phyloP scores from a whole-genome alignment of 805 yeast species.

The Peterozyma toletana region DNA sequence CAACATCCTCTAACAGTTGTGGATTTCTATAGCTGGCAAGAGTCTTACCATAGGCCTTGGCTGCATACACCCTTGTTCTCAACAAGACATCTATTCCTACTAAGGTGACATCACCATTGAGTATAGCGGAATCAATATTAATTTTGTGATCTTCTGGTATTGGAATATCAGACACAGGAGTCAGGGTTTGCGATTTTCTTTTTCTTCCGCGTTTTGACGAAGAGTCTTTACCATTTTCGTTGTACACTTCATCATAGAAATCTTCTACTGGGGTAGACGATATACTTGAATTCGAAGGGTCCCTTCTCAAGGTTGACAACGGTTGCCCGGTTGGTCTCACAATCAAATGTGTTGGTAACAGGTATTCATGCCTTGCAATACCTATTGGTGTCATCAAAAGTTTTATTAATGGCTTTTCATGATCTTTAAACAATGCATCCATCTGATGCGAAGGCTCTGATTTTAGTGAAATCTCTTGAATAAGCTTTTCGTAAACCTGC shows the following conservation, averaged over 20 bases:
- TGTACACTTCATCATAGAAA: constrained; percentile 12
- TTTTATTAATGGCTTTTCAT: constrained; percentile 52
- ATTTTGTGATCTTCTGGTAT: constrained; percentile 52
- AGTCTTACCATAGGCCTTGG: constrained; percentile 67
- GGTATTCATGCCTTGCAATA: constrained; percentile 78
- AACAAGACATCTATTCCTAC: constrained; percentile 72
- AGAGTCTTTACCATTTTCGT: constrained; percentile 15
- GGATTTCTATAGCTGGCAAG: constrained; percentile 39
- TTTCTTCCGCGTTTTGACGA: constrained; percentile 34
- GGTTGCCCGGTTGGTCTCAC: constrained; percentile 72
- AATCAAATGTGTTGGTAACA: constrained; percentile 70
- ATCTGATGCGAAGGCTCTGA: constrained; percentile 21
- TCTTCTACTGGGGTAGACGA: constrained; percentile 1
- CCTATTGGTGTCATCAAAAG: constrained; percentile 93
- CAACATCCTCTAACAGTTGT: constrained; percentile 29
- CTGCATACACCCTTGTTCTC: constrained; percentile 68
- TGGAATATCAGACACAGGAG: constrained; percentile 31
- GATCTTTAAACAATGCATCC: constrained; percentile 47
- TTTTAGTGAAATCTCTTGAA: constrained; percentile 33
- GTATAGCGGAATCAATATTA: constrained; percentile 90
- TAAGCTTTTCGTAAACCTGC: constrained; percentile 49
- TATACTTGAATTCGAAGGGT: not conserved
- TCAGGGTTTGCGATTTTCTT: constrained; percentile 29
- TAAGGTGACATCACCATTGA: constrained; percentile 83
- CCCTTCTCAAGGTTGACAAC: constrained; percentile 16